phyloP scores from a whole-genome alignment of 192 early-diverging fungal genomes.

The Helicostylum pulchrum region DNA sequence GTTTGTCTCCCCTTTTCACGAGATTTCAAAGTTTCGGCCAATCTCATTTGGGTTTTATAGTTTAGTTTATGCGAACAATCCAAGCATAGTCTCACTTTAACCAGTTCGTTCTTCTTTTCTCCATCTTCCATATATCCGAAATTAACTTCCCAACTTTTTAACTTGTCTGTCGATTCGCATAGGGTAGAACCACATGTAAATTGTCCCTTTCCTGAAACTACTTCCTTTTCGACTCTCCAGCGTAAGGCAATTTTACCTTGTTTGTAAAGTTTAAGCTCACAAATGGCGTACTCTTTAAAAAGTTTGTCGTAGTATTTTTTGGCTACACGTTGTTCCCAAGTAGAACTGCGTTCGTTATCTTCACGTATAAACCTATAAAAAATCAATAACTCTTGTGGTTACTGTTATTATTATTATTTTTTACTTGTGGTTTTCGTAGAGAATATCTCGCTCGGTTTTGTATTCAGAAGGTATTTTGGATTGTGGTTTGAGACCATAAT shows the following conservation, averaged over 20 bases:
- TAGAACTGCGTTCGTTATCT: constrained; percentile 39
- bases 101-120: constrained; percentile 74
- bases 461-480: not conserved
- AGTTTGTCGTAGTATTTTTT: constrained; percentile 85
- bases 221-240: constrained; percentile 70
- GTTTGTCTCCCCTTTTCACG: not conserved
- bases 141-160: constrained; percentile 84
- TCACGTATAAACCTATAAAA: constrained; percentile 55
- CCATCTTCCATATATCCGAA: constrained; percentile 77
- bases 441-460: constrained; percentile 65
- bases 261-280: constrained; percentile 70
- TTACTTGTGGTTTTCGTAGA: constrained; percentile 69
- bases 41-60: constrained; percentile 60
- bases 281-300: constrained; percentile 81
- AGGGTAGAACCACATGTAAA: constrained; percentile 66
- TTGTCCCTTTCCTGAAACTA: constrained; percentile 69
- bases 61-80: constrained; percentile 70
- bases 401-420: not conserved
- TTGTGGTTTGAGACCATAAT: constrained; percentile 20
- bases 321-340: constrained; percentile 75
- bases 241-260: constrained; percentile 67
- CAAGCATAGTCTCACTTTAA: constrained; percentile 75
- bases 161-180: constrained; percentile 40
- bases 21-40: not conserved
- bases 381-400: not conserved